phyloP scores from a whole-genome alignment of 75 land plant species.

The Larix kaempferi region DNA sequence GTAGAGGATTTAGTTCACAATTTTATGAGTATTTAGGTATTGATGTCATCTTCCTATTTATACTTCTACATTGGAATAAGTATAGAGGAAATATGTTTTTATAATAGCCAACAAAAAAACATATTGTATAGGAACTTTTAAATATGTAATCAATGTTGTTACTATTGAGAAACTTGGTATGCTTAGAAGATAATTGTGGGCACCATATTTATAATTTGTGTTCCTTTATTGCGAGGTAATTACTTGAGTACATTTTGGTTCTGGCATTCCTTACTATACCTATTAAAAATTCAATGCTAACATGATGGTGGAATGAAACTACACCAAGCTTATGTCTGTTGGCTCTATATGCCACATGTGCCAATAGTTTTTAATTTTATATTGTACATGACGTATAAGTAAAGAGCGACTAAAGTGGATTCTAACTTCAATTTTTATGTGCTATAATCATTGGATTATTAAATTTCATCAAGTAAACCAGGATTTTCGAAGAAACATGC shows the following conservation, averaged over 20 bases:
- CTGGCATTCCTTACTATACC: background rate
- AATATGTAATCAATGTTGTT: background rate
- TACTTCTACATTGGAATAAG: no score
- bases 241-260: background rate
- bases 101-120: background rate
- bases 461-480: conserved; percentile 68
- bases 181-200: background rate
- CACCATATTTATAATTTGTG: background rate
- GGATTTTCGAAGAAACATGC: conserved; percentile 91
- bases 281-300: background rate
- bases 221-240: background rate
- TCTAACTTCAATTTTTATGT: background rate
- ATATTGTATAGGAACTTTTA: background rate
- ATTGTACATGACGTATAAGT: background rate
- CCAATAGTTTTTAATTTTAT: background rate
- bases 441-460: background rate
- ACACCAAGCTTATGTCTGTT: background rate
- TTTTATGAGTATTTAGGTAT: no score
- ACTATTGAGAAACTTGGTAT: background rate
- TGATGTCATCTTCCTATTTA: no score
- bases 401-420: background rate
- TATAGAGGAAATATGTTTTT: background rate
- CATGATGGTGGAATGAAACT: background rate
- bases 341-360: background rate
- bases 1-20: no score